These are phyloP conservation scores for Aureobasidium lini DNA, from an alignment of 2,329 filamentous ascomycete species.

Conservation along the genomic window DNA sequence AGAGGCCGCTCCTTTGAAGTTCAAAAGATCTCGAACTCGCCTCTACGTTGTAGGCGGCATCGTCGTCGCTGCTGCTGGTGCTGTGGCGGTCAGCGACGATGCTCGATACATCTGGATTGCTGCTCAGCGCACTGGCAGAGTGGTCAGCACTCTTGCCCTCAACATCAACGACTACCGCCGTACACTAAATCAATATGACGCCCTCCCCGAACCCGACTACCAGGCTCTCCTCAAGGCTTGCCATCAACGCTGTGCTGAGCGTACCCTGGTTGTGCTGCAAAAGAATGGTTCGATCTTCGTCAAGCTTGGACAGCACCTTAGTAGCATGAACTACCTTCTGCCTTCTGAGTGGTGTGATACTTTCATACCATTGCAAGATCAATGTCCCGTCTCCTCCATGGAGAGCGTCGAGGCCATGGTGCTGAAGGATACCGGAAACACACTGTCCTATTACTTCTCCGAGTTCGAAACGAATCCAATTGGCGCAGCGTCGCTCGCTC, in stretches of 20 bases:
- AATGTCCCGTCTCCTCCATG: conserved; percentile 85
- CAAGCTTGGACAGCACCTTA: conserved; percentile 92
- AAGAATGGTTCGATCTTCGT: conserved; percentile 98
- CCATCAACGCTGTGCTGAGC: conserved; percentile 84
- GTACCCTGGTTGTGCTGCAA: conserved; percentile 80
- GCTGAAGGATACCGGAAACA: conserved; percentile 67
- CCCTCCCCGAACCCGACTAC: conserved; percentile 55
- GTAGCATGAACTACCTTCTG: conserved; percentile 90
- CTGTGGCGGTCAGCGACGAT: conserved; percentile 52
- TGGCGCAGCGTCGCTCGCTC: conserved; percentile 86
- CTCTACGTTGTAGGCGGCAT: conserved; percentile 19
- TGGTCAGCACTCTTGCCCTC: conserved; percentile 64
- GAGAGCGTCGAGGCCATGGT: conserved; percentile 86
- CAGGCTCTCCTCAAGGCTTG: conserved; percentile 68
- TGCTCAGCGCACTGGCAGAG: conserved; percentile 68
- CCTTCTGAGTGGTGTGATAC: conserved; percentile 90
- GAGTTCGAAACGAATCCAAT: conserved; percentile 75
- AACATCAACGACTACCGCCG: conserved; percentile 88
- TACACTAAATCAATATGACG: conserved; percentile 65
- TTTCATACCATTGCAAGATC: conserved; percentile 92
- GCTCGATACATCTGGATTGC: conserved; percentile 70
- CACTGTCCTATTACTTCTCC: conserved; percentile 75
- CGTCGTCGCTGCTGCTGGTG: conserved; percentile 29
- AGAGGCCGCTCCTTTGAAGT: conserved; percentile 16
- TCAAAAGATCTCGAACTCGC: conserved; percentile 21